Evolutionary conservation across 2,329 filamentous ascomycete species (phyloP).

Genomic region (Phialophora verrucosa): DNA sequence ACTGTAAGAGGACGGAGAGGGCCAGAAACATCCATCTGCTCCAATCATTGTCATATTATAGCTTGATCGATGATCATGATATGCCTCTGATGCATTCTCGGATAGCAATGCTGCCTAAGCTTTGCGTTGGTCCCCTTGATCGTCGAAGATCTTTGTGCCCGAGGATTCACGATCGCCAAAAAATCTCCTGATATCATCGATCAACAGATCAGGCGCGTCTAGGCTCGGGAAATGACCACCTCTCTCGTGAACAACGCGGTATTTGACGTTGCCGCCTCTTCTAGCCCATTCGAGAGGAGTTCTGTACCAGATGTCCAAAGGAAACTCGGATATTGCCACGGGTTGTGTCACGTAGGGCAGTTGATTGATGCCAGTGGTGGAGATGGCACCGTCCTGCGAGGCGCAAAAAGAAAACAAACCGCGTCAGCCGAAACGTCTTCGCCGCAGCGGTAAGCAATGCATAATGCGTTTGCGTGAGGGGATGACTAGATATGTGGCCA

Average conservation of each 20-base stretch:
- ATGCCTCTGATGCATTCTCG: too few species aligned
- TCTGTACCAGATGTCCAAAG: constrained; percentile 28
- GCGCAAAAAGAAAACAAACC: neutral
- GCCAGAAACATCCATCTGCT: too few species aligned
- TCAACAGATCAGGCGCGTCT: constrained; percentile 56
- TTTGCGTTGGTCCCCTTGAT: too few species aligned
- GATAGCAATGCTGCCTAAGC: too few species aligned
- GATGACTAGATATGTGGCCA: neutral
- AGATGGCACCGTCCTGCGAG: constrained; percentile 25
- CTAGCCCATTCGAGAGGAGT: constrained; percentile 28
- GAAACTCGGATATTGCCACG: constrained; percentile 31
- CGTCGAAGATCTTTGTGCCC: constrained; percentile 13
- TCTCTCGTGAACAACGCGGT: constrained; percentile 40
- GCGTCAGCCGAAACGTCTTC: too few species aligned
- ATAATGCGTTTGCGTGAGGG: neutral
- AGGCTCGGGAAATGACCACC: constrained; percentile 60
- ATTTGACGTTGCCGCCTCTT: constrained; percentile 26
- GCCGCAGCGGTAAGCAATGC: too few species aligned
- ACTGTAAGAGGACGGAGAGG: too few species aligned
- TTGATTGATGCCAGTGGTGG: constrained; percentile 7
- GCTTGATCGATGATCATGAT: too few species aligned
- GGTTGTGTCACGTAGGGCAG: constrained; percentile 29
- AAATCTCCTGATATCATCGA: constrained; percentile 53
- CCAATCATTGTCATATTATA: too few species aligned
- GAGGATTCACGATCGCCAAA: constrained; percentile 43